These are phyloP conservation scores for Entomortierella chlamydospora DNA, from an alignment of 192 early-diverging fungal genomes.

Conservation along the genomic window DNA sequence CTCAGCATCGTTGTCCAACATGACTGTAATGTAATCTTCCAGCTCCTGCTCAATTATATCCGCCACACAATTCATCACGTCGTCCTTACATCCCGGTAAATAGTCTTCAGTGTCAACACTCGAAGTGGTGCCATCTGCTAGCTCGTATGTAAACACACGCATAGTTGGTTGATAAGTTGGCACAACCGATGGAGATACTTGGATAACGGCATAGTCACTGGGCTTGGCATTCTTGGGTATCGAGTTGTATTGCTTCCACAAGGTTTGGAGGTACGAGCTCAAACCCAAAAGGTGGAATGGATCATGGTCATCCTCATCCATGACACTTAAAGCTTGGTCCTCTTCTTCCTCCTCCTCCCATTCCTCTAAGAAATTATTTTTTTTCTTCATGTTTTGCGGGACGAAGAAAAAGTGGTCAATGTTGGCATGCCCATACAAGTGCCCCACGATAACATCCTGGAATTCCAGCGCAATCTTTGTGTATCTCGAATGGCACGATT, in stretches of 20 bases:
- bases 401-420: conserved; percentile 67
- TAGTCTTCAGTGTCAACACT: neutral
- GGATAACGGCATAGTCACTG: conserved; percentile 36
- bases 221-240: conserved; percentile 16
- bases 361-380: no score
- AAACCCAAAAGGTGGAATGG: conserved; percentile 2
- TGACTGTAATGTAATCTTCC: conserved; percentile 3
- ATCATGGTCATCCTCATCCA: conserved; percentile 20
- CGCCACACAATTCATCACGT: neutral
- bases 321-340: conserved; percentile 6
- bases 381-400: conserved; percentile 26
- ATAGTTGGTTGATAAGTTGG: conserved; percentile 66
- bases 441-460: conserved; percentile 57
- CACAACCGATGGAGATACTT: conserved; percentile 68
- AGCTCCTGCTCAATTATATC: conserved; percentile 13
- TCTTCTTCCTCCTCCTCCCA: conserved; percentile 51
- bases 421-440: conserved; percentile 71
- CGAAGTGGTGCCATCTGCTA: neutral
- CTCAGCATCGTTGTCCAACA: conserved; percentile 3
- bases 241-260: conserved; percentile 43
- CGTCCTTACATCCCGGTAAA: no score
- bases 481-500: conserved; percentile 62
- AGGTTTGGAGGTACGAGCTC: conserved; percentile 24
- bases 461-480: conserved; percentile 58
- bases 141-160: conserved; percentile 63